These are phyloP conservation scores for Arabis hirsuta DNA, from an alignment of 345 rosid species.

Conservation along the genomic window DNA sequence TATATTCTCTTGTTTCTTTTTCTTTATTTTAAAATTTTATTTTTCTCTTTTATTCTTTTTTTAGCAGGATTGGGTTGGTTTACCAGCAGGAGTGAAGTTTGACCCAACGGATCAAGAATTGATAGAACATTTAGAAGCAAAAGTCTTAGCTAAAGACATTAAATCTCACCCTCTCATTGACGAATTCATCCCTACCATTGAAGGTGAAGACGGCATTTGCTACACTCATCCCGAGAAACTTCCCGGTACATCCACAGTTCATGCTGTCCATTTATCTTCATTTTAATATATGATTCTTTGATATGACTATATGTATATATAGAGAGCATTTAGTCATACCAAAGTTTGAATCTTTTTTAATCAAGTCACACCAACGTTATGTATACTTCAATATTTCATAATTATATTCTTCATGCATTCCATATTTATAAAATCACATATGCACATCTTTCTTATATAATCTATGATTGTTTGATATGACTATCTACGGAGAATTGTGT, in stretches of 20 bases:
- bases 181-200: slow-evolving; percentile 98
- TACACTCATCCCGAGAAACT: slow-evolving; percentile 99
- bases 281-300: slow-evolving; percentile 3
- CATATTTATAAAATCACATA: slow-evolving; percentile 5
- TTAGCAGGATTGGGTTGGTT: slow-evolving; percentile 97
- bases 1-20: slow-evolving; percentile 27
- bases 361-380: slow-evolving; percentile 32
- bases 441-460: slow-evolving; percentile 7
- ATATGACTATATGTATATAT: neutral
- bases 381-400: neutral
- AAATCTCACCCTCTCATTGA: slow-evolving; percentile 97
- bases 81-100: slow-evolving; percentile 99
- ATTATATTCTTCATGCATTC: neutral
- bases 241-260: slow-evolving; percentile 62
- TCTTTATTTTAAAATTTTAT: slow-evolving; percentile 9
- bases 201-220: slow-evolving; percentile 99
- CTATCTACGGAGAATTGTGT: slow-evolving; percentile 4
- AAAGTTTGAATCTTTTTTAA: neutral
- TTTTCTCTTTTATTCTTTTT: slow-evolving; percentile 17
- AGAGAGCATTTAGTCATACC: neutral
- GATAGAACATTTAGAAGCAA: slow-evolving; percentile 97
- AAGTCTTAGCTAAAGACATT: slow-evolving; percentile 81
- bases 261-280: slow-evolving; percentile 8
- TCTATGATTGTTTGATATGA: slow-evolving; percentile 27
- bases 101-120: slow-evolving; percentile 99